Percentiles rank a stretch among this genome's conserved stretches.
These are phyloP conservation scores for Stylosanthes scabra DNA, from an alignment of 331 rosid genomes.

Conservation along the genomic window DNA sequence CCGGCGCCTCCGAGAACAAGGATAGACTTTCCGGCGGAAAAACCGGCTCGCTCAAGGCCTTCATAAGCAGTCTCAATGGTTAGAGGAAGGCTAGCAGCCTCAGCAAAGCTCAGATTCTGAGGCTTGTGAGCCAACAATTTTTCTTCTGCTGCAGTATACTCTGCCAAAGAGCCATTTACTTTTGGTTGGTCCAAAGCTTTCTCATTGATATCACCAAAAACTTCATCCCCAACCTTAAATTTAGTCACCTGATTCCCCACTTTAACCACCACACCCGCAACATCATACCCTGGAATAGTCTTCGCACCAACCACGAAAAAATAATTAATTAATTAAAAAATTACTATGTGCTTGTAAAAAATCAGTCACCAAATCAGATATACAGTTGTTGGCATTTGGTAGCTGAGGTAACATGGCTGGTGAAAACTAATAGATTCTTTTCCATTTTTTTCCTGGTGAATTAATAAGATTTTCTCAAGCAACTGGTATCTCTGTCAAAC, in stretches of 20 bases:
- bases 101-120: constrained; percentile 54
- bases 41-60: constrained; percentile 48
- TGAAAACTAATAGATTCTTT: too few species aligned
- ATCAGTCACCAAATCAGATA: too few species aligned
- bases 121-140: constrained; percentile 64
- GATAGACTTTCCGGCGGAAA: constrained; percentile 45
- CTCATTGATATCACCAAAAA: constrained; percentile 38
- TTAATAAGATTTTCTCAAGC: too few species aligned
- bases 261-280: constrained; percentile 74
- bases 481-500: too few species aligned
- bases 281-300: constrained; percentile 66
- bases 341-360: too few species aligned
- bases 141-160: constrained; percentile 63
- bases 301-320: constrained; percentile 8
- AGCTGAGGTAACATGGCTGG: too few species aligned
- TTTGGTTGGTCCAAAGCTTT: constrained; percentile 43
- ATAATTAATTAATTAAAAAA: neutral
- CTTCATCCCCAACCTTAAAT: constrained; percentile 51
- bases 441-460: too few species aligned
- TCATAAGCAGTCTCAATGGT: constrained; percentile 62
- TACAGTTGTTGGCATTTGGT: too few species aligned
- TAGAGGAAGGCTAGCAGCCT: constrained; percentile 77
- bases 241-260: constrained; percentile 63
- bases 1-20: constrained; percentile 43
- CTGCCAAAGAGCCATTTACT: constrained; percentile 58